Evolutionary conservation across 176 grass and related monocot genomes (phyloP), one percentile per base, ranked within the genome.

Genomic region (Paspalum notatum): DNA sequence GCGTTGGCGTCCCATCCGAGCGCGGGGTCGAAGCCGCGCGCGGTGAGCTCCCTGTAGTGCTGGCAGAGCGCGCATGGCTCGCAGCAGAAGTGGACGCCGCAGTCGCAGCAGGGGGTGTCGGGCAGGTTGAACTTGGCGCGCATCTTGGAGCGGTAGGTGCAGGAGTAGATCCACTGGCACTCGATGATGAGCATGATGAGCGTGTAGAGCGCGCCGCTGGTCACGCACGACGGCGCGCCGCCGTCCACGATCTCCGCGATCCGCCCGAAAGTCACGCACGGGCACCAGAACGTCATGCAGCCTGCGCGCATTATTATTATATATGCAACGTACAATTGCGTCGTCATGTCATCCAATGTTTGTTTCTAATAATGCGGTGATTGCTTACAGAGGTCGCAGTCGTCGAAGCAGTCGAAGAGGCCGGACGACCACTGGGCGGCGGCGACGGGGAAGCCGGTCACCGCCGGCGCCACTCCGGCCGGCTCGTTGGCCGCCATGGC

Each of bases 41-140:
- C 86, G 69, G 80, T 53, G 87, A 96, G 90, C 90, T 96, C 90
- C 58, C 57, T 64, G 74, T 91, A 81, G 82, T 92, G 58, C 87
- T 96, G 93, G 60, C 79, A 70, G n/a, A 95, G 85, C n/a, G 87
- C 85, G 53, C 87, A 92, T 0, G 41, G 0, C 56, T 86, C 85
- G 77, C 93, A 96, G 56, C 82, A 96, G 87, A 70, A 82, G 82
- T 96, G 85, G 84, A 96, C 87, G 68, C 82, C 64, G 82, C 90
- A 90, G 85, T 92, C 93, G 74, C 50, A 18, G 78, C 93, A 96
- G 38, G 87, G 85, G 1, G 1, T 12, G 15, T 88, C 87, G 17
- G 79, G 55, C 32, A 96, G 85, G 9, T 22, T 44, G 75, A 79
- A 53, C 87, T 88, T 66, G 0, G 51, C 32, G 50, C 90, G 76